Evolutionary conservation across 371 early-diverging fungal species (phyloP), one percentile per base, ranked within the genome.

Genomic region (Syncephalis plumigaleata): DNA sequence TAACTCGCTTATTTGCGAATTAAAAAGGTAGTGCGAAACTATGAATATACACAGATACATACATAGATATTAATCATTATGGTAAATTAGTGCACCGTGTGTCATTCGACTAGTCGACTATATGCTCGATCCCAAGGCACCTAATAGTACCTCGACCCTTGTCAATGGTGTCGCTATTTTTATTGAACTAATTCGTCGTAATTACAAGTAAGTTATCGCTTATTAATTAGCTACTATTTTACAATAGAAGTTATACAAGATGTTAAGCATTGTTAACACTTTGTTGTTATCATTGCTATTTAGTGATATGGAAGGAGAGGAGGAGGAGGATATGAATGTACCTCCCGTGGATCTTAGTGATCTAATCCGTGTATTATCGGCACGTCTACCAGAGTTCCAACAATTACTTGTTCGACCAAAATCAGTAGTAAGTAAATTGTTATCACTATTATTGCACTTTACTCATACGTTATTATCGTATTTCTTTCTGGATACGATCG

Each of bases 171-270:
- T 90, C 37, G 84, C 81, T 42, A 87, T 96, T 44, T 81, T 96
- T 48, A 88, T 96, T 53, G 94, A 96, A 68, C 69, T 96, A 18
- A 91, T 96, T 55, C 79, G 94, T 45, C 75, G 90, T 48, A 90
- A 90, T 63, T 90, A 88, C 71, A 64, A 71, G 75, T 68, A 52
- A 44, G 40, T 1, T 11, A n/a, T n/a, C n/a, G n/a, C 18, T 39
- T 22, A 37, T 17, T 16, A 26, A 26, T 9, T 66, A 62, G 67
- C 64, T 39, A 5, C 24, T 38, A 26, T 22, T 15, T 26, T 9
- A 9, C 9, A 16, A 15, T 38, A 52, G 44, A 8, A 8, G 11
- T n/a, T 26, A 20, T 44, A 24, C 21, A 39, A 36, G 11, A 24
- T 39, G 8, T 25, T 45, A 3, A 18, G 15, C 11, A 48, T 22